Percentiles rank a stretch among this genome's conserved stretches.
Conservation (phyloP, 169 alveolate genomes). For the Eimeria praecox region DNA sequence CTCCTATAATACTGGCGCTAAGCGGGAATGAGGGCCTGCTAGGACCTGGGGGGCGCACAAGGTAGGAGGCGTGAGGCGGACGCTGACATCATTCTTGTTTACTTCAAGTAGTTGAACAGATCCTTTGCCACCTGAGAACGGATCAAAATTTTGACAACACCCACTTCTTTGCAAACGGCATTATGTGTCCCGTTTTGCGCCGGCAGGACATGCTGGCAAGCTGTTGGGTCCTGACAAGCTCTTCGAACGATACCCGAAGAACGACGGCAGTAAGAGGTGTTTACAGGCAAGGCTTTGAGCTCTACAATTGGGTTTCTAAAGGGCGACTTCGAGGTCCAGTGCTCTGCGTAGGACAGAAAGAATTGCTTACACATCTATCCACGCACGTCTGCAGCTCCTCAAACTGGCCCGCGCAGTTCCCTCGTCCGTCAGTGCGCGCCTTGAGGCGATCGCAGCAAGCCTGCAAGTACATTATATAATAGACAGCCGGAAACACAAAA, state of each 20-base stretch:
- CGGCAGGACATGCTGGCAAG: not conserved
- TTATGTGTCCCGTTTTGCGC: not conserved
- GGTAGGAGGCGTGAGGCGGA: not conserved
- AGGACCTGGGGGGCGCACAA: not conserved
- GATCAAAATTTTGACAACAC: not conserved
- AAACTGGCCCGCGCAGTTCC: slow-evolving; percentile 88
- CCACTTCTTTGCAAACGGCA: not conserved
- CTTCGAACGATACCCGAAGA: not conserved
- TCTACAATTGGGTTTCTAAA: not conserved
- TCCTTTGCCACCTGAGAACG: slow-evolving; percentile 77
- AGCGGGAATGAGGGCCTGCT: not conserved
- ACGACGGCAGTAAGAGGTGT: not conserved
- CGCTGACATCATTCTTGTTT: not conserved
- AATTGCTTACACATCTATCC: slow-evolving; percentile 85
- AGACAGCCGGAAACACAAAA: not conserved
- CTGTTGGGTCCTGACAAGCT: not conserved
- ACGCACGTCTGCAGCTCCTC: slow-evolving; percentile 88
- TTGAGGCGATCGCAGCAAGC: slow-evolving; percentile 86
- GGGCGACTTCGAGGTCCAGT: too few relatives aligned
- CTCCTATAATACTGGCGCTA: not conserved
- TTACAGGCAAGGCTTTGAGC: not conserved
- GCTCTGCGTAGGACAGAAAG: not conserved
- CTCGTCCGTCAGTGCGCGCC: slow-evolving; percentile 87
- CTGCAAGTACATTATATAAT: slow-evolving; percentile 32
- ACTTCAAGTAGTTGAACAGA: slow-evolving; percentile 77